Evolutionary conservation across 2,329 filamentous ascomycete genomes (phyloP).

Genomic region (Rugonectria rugulosa): DNA sequence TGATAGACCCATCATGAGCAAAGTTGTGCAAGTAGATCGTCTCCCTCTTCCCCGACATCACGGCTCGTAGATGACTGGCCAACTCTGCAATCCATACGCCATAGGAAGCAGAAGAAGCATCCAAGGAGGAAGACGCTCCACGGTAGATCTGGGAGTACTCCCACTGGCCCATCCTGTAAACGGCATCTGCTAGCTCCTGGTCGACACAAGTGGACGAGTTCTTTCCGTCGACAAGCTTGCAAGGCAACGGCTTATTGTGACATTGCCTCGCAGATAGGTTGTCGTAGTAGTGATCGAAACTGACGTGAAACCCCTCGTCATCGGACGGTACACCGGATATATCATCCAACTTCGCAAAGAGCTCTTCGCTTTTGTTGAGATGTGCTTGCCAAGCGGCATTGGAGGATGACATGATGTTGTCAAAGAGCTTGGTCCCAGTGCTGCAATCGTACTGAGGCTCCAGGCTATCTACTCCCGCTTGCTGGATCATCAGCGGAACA

Average conservation of each 20-base stretch:
- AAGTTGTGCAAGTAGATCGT: conserved; percentile 76
- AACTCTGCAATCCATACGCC: conserved; percentile 81
- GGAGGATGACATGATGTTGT: conserved; percentile 51
- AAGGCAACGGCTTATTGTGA: conserved; percentile 76
- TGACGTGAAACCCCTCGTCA: conserved; percentile 71
- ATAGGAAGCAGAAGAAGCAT: conserved; percentile 66
- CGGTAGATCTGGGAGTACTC: conserved; percentile 84
- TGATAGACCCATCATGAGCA: conserved; percentile 79
- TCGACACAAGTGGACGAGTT: conserved; percentile 67
- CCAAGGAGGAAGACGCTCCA: conserved; percentile 67
- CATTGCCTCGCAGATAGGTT: conserved; percentile 83
- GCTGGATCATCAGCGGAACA: conserved; percentile 57
- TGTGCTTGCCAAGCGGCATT: conserved; percentile 69
- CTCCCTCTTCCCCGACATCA: conserved; percentile 49
- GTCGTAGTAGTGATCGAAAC: conserved; percentile 85
- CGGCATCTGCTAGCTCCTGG: conserved; percentile 68
- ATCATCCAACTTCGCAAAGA: conserved; percentile 69
- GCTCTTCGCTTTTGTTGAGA: conserved; percentile 59
- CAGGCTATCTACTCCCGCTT: conserved; percentile 71
- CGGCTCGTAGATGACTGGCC: conserved; percentile 67
- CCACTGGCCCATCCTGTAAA: conserved; percentile 80
- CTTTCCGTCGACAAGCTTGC: conserved; percentile 57
- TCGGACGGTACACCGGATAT: conserved; percentile 69
- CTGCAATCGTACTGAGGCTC: conserved; percentile 77
- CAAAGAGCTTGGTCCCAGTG: conserved; percentile 53